Percentiles rank a stretch among this genome's conserved stretches.
phyloP scores from a whole-genome alignment of 257 asterid species.

The Capsicum pubescens region DNA sequence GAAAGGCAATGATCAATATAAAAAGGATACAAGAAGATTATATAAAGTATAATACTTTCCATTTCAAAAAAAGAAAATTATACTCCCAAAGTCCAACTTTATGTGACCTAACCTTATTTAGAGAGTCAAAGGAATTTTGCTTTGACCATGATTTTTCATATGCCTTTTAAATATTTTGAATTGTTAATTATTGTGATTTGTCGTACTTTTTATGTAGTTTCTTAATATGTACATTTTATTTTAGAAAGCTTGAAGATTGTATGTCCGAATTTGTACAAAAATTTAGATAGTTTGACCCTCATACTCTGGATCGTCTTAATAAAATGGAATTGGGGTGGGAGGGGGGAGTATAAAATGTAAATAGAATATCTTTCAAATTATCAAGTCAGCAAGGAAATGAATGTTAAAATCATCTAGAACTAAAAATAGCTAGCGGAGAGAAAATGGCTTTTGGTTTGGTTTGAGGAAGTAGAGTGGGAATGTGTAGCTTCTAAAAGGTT shows the following conservation, averaged over 20 bases:
- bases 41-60: constrained; percentile 8
- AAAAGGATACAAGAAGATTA: constrained; percentile 19
- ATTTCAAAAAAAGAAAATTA: constrained; percentile 4
- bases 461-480: constrained; percentile 2
- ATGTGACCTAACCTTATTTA: background rate
- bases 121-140: background rate
- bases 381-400: background rate
- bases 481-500: background rate
- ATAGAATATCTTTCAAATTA: background rate
- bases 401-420: background rate
- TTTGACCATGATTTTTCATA: background rate
- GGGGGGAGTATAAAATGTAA: background rate
- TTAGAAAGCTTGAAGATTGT: background rate
- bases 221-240: constrained; percentile 9
- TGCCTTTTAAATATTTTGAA: background rate
- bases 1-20: background rate
- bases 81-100: background rate
- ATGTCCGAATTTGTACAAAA: constrained; percentile 2
- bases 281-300: background rate
- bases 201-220: background rate
- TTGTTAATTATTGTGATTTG: background rate
- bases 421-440: background rate
- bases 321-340: background rate
- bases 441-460: background rate
- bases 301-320: background rate